A percentile compares a stretch with the other conserved stretches of the same genome.
These are phyloP conservation scores for Hibiscus tridactylites DNA, from an alignment of 345 rosid genomes.

Conservation along the genomic window DNA sequence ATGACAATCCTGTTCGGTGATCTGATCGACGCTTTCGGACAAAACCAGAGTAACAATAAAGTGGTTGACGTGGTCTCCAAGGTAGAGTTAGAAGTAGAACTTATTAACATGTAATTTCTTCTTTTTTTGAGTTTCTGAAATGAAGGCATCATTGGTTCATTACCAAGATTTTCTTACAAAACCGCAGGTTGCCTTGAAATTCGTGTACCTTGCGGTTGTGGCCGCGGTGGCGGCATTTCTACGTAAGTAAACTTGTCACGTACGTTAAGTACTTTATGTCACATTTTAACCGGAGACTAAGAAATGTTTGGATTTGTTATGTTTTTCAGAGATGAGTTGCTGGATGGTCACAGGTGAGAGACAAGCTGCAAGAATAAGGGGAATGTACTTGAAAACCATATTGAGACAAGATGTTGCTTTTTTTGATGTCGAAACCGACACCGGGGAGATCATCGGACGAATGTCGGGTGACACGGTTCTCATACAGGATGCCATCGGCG, in stretches of 20 bases:
- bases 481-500: constrained; percentile 95
- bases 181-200: constrained; percentile 59
- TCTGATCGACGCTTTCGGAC: constrained; percentile 51
- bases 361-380: constrained; percentile 67
- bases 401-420: constrained; percentile 75
- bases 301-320: constrained; percentile 1
- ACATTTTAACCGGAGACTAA: background rate
- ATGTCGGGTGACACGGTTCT: constrained; percentile 96
- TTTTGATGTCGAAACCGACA: constrained; percentile 70
- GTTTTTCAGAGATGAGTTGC: constrained; percentile 58
- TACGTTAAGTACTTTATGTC: background rate
- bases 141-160: too few relatives aligned
- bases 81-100: constrained; percentile 26
- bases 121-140: background rate
- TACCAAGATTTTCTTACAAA: background rate
- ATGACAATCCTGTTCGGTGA: constrained; percentile 86
- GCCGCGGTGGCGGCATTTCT: constrained; percentile 54
- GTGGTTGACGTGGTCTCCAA: constrained; percentile 39
- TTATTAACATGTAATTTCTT: background rate
- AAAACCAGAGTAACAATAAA: constrained; percentile 36
- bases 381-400: constrained; percentile 60
- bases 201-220: constrained; percentile 67
- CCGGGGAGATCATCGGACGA: constrained; percentile 82
- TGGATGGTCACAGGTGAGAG: constrained; percentile 96
- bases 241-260: constrained; percentile 41